Base-by-base conservation (phyloP, 2,329 filamentous ascomycete genomes). In the Colletotrichum australisinense region DNA sequence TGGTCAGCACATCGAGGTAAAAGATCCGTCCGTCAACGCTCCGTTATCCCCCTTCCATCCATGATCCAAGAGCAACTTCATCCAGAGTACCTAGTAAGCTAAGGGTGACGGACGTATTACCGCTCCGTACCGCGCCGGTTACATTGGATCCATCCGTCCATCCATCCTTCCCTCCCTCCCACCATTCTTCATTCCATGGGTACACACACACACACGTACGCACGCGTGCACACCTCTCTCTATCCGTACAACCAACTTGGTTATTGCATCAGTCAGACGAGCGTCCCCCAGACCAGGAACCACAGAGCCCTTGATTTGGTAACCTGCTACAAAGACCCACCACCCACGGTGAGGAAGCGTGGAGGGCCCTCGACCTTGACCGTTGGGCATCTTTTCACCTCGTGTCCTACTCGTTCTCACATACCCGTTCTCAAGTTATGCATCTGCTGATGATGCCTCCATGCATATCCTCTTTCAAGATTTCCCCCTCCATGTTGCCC, bases 1-100 rank as follows among this genome's bases (percentile, higher is more conserved):
- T 72, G 69, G 69, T 74, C 72, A 74, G 72, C 72, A 72, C 52
- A 42, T 63, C 26, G 58, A 52, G 35, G 60, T 32, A 59, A 67
- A 63, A 67, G 32, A n/a, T 35, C 52, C 38, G 63, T 59, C 60
- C 63, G 35, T 60, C 46, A 26, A 56, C 52, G 46, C 70, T 62
- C 56, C 46, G 35, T 63, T 62, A 57, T 52, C n/a, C 52, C 14
- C 14, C 32, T 64, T 58, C 65, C 28, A 58, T 32, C 66, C 38
- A 49, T n/a, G 16, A 49, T 32, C 66, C 38, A 49, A 49, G 16
- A 49, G 8, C 58, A 57, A 28, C 62, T 55, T 55, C 46, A 30
- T 24, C 19, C 42, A 49, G 16, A 49, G 19, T 35, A 35, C 32
- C 32, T 35, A 35, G 32, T 49, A 52, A 53, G n/a, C 62, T 53